Base-by-base conservation (phyloP, 179 eudicot species). In the Nepenthes alata region DNA sequence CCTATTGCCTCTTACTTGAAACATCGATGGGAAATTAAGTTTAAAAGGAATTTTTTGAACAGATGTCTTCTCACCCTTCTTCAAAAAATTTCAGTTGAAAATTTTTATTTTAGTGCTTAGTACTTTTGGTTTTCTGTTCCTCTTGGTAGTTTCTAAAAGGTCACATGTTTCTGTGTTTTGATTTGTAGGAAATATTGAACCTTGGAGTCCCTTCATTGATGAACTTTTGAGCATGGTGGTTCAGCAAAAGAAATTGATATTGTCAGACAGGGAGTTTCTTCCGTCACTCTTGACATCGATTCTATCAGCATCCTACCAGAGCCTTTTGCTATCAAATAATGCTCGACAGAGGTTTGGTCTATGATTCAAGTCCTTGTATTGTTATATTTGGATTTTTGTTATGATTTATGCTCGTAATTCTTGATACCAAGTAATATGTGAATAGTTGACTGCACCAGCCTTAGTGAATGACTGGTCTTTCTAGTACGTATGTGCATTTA, bases 191-290 rank as follows among this genome's bases (percentile, higher is more conserved):
- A 77, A 58, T 61, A 72, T 65, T 68, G 82, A 77, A 59, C 64
- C 63, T 55, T 72, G 82, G 81, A 68, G 78, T 64, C 72, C 83
- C 60, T 84, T 79, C 62, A 78, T 86, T 37, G 85, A 80, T 50
- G 89, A 81, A 58, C 76, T 91, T 64, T 72, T 89, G 67, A 66
- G 64, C 68, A 60, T 78, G 72, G 57, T 89, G 67, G 80, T 86
- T 74, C 84, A 84, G 76, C 96, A 84, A 68, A 85, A 82, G 79
- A 86, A 78, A 75, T 63, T 89, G 61, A 80, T 91, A 53, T 52
- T 89, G 45, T 91, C 96, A 4, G 96, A 89, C 69, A 74, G 61
- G 70, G 77, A 78, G 61, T 61, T 81, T 60, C 85, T 88, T 60
- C 68, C 87, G 51, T 74, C 91, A 12, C 74, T 91, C 34, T 79